Base-by-base conservation (phyloP, 805 yeast genomes). In the Komagataella pseudopastoris region DNA sequence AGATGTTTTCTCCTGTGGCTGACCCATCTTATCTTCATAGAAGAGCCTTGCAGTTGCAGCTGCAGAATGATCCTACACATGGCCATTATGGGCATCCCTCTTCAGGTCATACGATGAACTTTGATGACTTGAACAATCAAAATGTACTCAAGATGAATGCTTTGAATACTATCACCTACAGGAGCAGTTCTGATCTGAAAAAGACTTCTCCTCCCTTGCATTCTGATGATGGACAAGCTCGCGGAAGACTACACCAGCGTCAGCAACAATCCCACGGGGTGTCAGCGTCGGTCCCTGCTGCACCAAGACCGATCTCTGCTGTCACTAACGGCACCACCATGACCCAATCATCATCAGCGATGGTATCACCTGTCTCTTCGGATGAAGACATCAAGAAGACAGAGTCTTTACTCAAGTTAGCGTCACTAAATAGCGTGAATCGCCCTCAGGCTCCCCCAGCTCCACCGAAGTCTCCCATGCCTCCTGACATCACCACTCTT, bases 101-200 rank as follows among this genome's bases (percentile, higher is more conserved):
- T 6, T 10, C 12, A 45, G 20, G 22, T 20, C 46, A 49, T 23
- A 39, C 43, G 24, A 57, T 54, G 55, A 51, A 53, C 16, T 55
- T 51, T 22, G 56, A 53, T 22, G 55, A 56, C 39, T 36, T 56
- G 24, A 54, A 47, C 39, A 52, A 51, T 24, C 59, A 48, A 51
- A 71, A 74, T 30, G 76, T 78, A n/a, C 65, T 77, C 63, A 82
- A 82, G 60, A 66, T 82, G 56, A 84, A 85, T 4, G 88, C 88
- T 0, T 70, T 82, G 52, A 76, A 82, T 23, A 81, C 88, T 2
- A 81, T 81, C 54, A 78, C 78, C 62, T 72, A 76, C 6, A 63
- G 86, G 20, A 30, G 39, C 39, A 30, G 14, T 12, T 30, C 39
- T 30, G 39, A 30, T 30, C 39, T 30, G 14, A 30, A 30, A 14